Conservation (phyloP, 768 basidiomycete species). For the Floccularia luteovirens region DNA sequence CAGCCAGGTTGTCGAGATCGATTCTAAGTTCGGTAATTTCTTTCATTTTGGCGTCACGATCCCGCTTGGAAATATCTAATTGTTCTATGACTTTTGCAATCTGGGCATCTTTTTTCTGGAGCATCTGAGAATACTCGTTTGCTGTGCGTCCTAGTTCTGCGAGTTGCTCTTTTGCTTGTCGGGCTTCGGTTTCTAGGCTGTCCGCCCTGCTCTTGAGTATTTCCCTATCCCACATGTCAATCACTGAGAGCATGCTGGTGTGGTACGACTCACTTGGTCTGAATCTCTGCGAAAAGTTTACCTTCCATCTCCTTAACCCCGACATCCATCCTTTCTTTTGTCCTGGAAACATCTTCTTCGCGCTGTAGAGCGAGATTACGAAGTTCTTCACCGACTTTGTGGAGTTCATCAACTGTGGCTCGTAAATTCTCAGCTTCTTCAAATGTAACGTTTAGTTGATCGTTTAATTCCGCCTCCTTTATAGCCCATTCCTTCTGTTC, state of each 20-base stretch:
- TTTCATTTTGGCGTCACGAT: slow-evolving; percentile 45
- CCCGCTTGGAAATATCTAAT: slow-evolving; percentile 42
- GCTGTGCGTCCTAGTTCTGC: slow-evolving; percentile 71
- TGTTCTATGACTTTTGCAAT: slow-evolving; percentile 47
- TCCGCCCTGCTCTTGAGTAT: slow-evolving; percentile 51
- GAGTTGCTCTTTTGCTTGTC: slow-evolving; percentile 70
- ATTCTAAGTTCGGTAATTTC: slow-evolving; percentile 65
- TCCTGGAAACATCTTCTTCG: slow-evolving; percentile 71
- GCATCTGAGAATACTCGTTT: slow-evolving; percentile 66
- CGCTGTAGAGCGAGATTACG: slow-evolving; percentile 60
- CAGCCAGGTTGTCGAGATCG: slow-evolving; percentile 56
- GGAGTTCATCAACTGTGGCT: slow-evolving; percentile 52
- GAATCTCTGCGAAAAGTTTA: slow-evolving; percentile 58
- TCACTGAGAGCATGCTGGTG: background rate
- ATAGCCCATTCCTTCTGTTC: slow-evolving; percentile 63
- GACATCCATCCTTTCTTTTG: slow-evolving; percentile 69
- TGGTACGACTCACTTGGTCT: slow-evolving; percentile 44
- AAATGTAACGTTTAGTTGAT: slow-evolving; percentile 49
- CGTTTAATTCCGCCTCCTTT: slow-evolving; percentile 57
- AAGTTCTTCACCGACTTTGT: slow-evolving; percentile 61
- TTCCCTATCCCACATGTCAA: slow-evolving; percentile 37
- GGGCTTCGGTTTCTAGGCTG: slow-evolving; percentile 57
- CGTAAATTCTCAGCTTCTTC: slow-evolving; percentile 52
- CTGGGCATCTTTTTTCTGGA: slow-evolving; percentile 73
- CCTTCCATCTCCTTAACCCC: slow-evolving; percentile 60